phyloP scores from a whole-genome alignment of 140 eudicot genomes.

The Anethum foeniculum region DNA sequence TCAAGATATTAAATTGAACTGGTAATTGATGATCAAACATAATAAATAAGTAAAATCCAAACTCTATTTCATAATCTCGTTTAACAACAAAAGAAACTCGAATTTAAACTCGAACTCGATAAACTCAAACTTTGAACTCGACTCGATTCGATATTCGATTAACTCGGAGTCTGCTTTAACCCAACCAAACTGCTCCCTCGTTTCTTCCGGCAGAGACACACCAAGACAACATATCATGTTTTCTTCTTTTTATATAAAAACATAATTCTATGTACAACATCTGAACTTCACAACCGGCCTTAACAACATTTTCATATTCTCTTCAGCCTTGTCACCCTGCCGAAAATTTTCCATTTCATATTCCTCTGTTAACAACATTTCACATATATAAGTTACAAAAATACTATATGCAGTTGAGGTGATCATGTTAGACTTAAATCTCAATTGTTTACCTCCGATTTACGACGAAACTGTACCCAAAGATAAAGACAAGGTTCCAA shows the following conservation, averaged over 20 bases:
- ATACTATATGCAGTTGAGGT: neutral
- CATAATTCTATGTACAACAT: neutral
- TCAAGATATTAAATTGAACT: no score
- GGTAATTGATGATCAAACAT: no score
- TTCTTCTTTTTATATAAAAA: neutral
- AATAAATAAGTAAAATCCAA: no score
- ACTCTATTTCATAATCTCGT: no score
- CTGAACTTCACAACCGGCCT: neutral
- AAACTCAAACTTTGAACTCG: no score
- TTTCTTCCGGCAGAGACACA: neutral
- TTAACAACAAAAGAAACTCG: no score
- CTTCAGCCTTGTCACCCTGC: neutral
- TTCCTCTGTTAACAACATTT: neutral
- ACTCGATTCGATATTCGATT: no score
- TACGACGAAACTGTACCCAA: neutral
- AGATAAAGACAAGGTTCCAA: neutral
- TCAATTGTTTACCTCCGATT: neutral
- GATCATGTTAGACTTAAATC: conserved; percentile 12
- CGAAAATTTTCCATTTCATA: neutral
- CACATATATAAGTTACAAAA: neutral
- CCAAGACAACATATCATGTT: neutral
- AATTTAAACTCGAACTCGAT: no score
- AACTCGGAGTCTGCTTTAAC: neutral
- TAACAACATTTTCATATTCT: neutral
- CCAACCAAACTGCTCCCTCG: neutral